phyloP scores from a whole-genome alignment of 805 yeast genomes.

The Ogataea dorogensis region DNA sequence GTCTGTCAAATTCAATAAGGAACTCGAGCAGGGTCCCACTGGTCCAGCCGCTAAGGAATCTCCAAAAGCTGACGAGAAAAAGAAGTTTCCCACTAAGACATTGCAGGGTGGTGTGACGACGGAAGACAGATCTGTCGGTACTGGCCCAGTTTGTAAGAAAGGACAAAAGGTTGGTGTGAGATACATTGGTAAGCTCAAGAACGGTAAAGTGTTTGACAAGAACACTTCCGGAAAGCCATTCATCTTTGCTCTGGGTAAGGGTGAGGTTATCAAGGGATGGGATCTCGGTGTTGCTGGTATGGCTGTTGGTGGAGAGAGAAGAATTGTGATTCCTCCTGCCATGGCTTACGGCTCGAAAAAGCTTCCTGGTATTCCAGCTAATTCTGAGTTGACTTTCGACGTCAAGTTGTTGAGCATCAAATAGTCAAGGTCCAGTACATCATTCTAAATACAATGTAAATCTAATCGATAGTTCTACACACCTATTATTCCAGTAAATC shows the following conservation, averaged over 20 bases:
- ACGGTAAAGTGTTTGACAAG: constrained; percentile 95
- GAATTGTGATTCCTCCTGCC: constrained; percentile 92
- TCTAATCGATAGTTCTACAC: background rate
- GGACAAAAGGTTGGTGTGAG: constrained; percentile 94
- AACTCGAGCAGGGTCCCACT: constrained; percentile 94
- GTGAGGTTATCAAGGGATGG: constrained; percentile 98
- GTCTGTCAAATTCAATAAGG: constrained; percentile 85
- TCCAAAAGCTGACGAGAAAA: constrained; percentile 30
- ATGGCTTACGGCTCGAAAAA: constrained; percentile 95
- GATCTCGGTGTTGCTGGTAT: constrained; percentile 98
- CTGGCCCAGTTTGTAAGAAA: constrained; percentile 82
- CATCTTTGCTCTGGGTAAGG: constrained; percentile 85
- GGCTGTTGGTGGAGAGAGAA: constrained; percentile 99
- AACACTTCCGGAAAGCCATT: constrained; percentile 98
- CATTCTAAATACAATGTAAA: background rate
- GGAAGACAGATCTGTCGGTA: constrained; percentile 90
- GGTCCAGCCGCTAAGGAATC: constrained; percentile 34
- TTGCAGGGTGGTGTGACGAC: constrained; percentile 89
- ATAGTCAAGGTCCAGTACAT: constrained; percentile 46
- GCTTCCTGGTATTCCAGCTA: constrained; percentile 96
- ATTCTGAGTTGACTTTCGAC: constrained; percentile 94
- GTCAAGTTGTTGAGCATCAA: constrained; percentile 89
- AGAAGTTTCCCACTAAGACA: constrained; percentile 69
- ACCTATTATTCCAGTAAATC: constrained; percentile 21
- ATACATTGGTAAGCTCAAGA: constrained; percentile 95